Percentiles rank a stretch among this genome's conserved stretches.
These are phyloP conservation scores for Tetrapisispora pingtungensis DNA, from an alignment of 805 yeast genomes.

Conservation along the genomic window DNA sequence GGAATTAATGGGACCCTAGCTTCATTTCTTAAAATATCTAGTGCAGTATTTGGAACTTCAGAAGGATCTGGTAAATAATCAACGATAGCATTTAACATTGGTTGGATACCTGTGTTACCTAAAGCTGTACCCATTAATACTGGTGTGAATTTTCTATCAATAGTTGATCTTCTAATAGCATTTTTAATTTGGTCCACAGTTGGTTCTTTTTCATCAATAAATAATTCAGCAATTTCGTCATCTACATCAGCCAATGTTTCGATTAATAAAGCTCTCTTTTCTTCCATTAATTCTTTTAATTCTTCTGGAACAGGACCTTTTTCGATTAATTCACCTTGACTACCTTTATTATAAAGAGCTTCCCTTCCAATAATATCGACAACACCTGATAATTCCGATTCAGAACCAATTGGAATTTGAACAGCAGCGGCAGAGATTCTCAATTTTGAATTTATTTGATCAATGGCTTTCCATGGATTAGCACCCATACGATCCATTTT, in stretches of 20 bases:
- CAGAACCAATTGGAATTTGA: slow-evolving; percentile 96
- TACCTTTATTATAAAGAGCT: slow-evolving; percentile 81
- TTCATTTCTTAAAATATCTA: slow-evolving; percentile 60
- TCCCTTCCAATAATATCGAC: slow-evolving; percentile 85
- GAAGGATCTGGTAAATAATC: slow-evolving; percentile 94
- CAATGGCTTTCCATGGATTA: slow-evolving; percentile 90
- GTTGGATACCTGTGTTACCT: slow-evolving; percentile 93
- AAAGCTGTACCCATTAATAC: slow-evolving; percentile 99
- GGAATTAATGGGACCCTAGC: slow-evolving; percentile 67
- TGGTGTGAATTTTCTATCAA: slow-evolving; percentile 94
- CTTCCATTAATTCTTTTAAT: slow-evolving; percentile 73
- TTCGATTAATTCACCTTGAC: slow-evolving; percentile 75
- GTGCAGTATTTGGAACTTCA: slow-evolving; percentile 82
- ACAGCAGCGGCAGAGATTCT: slow-evolving; percentile 94
- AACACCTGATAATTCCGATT: slow-evolving; percentile 72
- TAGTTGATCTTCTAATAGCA: slow-evolving; percentile 92
- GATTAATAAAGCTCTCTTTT: slow-evolving; percentile 74
- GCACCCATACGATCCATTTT: slow-evolving; percentile 99
- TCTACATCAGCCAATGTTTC: slow-evolving; percentile 97
- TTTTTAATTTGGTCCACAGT: slow-evolving; percentile 69
- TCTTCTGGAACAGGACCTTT: slow-evolving; percentile 66
- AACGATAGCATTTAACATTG: slow-evolving; percentile 89
- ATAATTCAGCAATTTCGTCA: slow-evolving; percentile 92
- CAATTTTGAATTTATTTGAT: slow-evolving; percentile 77
- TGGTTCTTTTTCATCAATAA: slow-evolving; percentile 84